Evolutionary conservation across 345 rosid genomes (phyloP).

Genomic region (Durio zibethinus): DNA sequence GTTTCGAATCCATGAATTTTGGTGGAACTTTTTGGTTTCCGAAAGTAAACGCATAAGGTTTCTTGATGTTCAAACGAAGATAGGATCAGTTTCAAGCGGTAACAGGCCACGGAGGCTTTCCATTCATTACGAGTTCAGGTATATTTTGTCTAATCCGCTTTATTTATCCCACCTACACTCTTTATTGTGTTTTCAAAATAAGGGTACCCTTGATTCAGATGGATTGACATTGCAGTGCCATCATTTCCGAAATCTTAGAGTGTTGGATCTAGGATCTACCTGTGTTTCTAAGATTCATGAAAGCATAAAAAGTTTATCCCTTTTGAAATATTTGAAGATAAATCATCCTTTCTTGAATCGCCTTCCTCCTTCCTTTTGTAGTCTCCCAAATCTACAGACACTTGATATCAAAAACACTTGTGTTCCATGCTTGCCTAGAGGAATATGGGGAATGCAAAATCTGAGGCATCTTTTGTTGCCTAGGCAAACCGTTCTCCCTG

Average conservation of each 20-base stretch:
- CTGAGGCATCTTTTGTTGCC: not conserved
- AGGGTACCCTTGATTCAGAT: not conserved
- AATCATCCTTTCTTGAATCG: not conserved
- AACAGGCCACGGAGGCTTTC: not conserved
- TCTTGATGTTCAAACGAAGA: not conserved
- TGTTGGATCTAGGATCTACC: not conserved
- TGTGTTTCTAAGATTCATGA: not conserved
- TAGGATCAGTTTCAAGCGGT: not conserved
- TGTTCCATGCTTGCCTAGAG: not conserved
- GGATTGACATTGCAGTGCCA: not conserved
- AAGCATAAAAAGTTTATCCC: not conserved
- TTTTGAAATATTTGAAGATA: slow-evolving; percentile 7
- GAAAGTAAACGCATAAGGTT: not conserved
- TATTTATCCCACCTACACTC: not conserved
- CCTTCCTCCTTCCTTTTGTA: not conserved
- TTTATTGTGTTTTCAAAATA: not conserved
- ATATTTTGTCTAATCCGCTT: not conserved
- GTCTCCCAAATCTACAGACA: not conserved
- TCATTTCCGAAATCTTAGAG: not conserved
- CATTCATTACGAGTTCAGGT: not conserved
- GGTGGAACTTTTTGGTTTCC: not conserved
- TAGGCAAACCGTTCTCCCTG: not conserved
- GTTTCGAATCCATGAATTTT: slow-evolving; percentile 1
- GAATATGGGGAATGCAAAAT: not conserved
- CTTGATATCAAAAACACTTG: not conserved